Conservation (phyloP, 352 stramenopile species). For the Pythium myriotylum region DNA sequence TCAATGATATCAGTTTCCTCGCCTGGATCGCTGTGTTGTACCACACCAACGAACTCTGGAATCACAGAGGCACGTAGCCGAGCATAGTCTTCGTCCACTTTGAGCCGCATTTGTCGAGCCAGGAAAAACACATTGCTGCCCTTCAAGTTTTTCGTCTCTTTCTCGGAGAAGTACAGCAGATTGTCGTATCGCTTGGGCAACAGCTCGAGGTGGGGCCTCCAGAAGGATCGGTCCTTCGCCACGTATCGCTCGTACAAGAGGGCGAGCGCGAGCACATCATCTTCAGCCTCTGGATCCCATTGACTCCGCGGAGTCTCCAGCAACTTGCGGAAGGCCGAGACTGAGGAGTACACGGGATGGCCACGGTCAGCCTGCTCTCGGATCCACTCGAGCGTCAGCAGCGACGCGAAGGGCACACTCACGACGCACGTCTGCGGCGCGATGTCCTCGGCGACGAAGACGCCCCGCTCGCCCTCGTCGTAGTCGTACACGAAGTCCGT, state of each 20-base stretch:
- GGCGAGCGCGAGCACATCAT: constrained; percentile 67
- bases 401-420: constrained; percentile 58
- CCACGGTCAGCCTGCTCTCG: constrained; percentile 33
- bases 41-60: constrained; percentile 47
- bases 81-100: constrained; percentile 56
- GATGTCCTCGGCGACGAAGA: constrained; percentile 84
- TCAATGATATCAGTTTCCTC: constrained; percentile 31
- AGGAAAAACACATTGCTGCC: constrained; percentile 73
- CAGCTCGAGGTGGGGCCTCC: constrained; percentile 65
- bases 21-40: constrained; percentile 32
- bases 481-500: constrained; percentile 87
- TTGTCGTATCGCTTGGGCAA: constrained; percentile 71
- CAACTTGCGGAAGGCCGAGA: constrained; percentile 57
- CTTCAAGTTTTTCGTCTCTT: constrained; percentile 42
- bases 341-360: constrained; percentile 32
- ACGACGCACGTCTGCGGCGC: constrained; percentile 71
- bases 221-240: constrained; percentile 43
- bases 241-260: constrained; percentile 78
- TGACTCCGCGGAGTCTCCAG: constrained; percentile 13
- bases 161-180: constrained; percentile 57
- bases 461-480: constrained; percentile 57
- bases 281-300: constrained; percentile 42
- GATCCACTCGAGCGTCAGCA: constrained; percentile 50
- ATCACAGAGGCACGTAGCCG: constrained; percentile 43
- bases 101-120: constrained; percentile 61